Evolutionary conservation across 2,329 filamentous ascomycete species (phyloP).

Genomic region (Cryphonectria parasitica): DNA sequence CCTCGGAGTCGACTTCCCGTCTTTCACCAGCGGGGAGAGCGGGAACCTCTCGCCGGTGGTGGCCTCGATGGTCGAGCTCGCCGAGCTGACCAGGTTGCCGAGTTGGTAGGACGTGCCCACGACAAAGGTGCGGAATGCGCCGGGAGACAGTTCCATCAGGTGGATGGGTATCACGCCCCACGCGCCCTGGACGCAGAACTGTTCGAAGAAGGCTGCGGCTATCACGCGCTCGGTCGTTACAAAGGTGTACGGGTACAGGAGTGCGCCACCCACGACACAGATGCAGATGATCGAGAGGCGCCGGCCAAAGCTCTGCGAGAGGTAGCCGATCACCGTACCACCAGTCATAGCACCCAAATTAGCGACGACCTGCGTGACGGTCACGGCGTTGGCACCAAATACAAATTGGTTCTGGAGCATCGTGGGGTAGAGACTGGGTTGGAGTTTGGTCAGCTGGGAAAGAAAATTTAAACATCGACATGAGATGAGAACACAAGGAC

Average conservation of each 20-base stretch:
- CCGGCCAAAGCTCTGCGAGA: slow-evolving; percentile 70
- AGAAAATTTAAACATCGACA: too few species aligned
- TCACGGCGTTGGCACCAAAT: slow-evolving; percentile 60
- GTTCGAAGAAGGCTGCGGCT: slow-evolving; percentile 82
- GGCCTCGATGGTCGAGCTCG: slow-evolving; percentile 75
- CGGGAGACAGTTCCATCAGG: slow-evolving; percentile 75
- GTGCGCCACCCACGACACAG: slow-evolving; percentile 68
- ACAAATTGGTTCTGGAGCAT: slow-evolving; percentile 61
- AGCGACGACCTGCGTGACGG: slow-evolving; percentile 72
- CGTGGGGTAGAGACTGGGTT: slow-evolving; percentile 55
- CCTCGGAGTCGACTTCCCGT: slow-evolving; percentile 50
- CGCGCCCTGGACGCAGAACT: slow-evolving; percentile 77
- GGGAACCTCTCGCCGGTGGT: slow-evolving; percentile 77
- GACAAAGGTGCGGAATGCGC: slow-evolving; percentile 73
- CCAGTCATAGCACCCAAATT: slow-evolving; percentile 72
- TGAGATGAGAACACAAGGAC: not conserved
- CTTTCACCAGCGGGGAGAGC: slow-evolving; percentile 50
- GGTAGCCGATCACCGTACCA: slow-evolving; percentile 69
- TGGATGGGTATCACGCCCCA: slow-evolving; percentile 81
- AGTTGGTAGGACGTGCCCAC: slow-evolving; percentile 77
- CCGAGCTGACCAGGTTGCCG: slow-evolving; percentile 72
- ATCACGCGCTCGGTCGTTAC: slow-evolving; percentile 65
- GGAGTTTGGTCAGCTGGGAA: not conserved
- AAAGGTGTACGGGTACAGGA: slow-evolving; percentile 85
- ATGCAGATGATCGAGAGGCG: slow-evolving; percentile 70